Base-by-base conservation (phyloP, 768 basidiomycete species). In the Phallus indusiatus region DNA sequence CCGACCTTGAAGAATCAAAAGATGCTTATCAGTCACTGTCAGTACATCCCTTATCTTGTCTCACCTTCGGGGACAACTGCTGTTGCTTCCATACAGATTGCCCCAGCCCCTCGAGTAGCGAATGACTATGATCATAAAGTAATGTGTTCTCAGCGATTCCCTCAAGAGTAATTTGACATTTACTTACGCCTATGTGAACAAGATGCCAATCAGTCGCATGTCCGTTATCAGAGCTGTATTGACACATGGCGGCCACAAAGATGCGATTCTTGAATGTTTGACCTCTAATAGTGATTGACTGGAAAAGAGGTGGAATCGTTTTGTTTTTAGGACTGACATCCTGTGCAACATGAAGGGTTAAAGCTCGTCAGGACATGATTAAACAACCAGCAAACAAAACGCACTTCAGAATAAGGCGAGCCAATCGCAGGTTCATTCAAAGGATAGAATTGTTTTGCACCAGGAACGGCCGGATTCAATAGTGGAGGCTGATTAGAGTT, bases 121-220 rank as follows among this genome's bases (percentile, higher is more conserved):
- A 84, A 80, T 0, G 78, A 78, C 80, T 82, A 58, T 12, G 10
- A 58, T 5, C 37, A 12, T 36, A 24, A 20, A 11, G 17, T 3
- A 35, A 34, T 12, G 12, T 14, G 36, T 14, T 1, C 16, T 33
- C 48, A 28, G 2, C 21, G 0, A 51, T 5, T 18, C 18, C 42
- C 24, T 47, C 24, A 28, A 1, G 53, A 56, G 53, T 51, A 21
- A 0, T 47, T 11, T 48, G 8, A 52, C 52, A 5, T 4, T 22
- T 33, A 69, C 69, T 64, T 62, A 81, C 81, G 1, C 86, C 87
- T 35, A 88, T 76, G 67, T 92, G 88, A 17, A 90, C 86, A 4
- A 91, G 70, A 68, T 93, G 91, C 83, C 85, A 91, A 62, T 90
- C 86, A 1, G 89, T 90, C 3, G 83, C 81, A 64, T 87, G 82